Conservation (phyloP, 495 filamentous ascomycete species). For the Lichenothelia convexa region DNA sequence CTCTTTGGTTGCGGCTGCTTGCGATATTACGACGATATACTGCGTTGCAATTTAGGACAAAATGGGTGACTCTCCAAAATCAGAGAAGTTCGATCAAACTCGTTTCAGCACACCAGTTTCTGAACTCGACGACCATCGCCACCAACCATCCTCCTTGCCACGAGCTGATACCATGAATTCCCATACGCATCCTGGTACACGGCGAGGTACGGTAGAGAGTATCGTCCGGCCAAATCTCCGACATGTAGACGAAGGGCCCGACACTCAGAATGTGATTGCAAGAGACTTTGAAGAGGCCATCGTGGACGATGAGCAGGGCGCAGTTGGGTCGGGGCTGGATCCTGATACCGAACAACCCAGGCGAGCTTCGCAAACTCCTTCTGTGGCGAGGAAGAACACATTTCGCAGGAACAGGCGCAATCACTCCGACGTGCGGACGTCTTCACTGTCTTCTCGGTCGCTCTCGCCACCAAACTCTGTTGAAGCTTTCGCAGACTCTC, state of each 20-base stretch:
- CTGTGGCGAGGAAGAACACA: conserved; percentile 13
- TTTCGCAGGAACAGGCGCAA: conserved; percentile 18
- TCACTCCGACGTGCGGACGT: conserved; percentile 30
- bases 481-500: conserved; percentile 80
- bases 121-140: conserved; percentile 84
- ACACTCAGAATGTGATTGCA: conserved; percentile 21
- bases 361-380: conserved; percentile 15
- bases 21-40: background rate
- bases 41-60: conserved; percentile 2
- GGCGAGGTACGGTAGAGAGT: conserved; percentile 24
- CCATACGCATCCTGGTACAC: conserved; percentile 16
- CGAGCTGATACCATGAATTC: conserved; percentile 37
- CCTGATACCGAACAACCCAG: conserved; percentile 10
- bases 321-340: background rate
- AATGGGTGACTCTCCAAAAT: conserved; percentile 38
- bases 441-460: conserved; percentile 46
- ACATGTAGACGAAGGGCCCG: conserved; percentile 31
- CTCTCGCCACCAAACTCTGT: conserved; percentile 90
- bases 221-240: conserved; percentile 26
- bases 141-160: conserved; percentile 51
- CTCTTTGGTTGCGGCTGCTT: background rate
- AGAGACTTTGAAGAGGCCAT: conserved; percentile 68
- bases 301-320: conserved; percentile 54
- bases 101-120: conserved; percentile 63
- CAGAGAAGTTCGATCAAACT: conserved; percentile 34